A percentile compares a stretch with the other conserved stretches of the same genome.
Conservation (phyloP, 176 grass and related monocot species). For the Calamus simplicifolius region DNA sequence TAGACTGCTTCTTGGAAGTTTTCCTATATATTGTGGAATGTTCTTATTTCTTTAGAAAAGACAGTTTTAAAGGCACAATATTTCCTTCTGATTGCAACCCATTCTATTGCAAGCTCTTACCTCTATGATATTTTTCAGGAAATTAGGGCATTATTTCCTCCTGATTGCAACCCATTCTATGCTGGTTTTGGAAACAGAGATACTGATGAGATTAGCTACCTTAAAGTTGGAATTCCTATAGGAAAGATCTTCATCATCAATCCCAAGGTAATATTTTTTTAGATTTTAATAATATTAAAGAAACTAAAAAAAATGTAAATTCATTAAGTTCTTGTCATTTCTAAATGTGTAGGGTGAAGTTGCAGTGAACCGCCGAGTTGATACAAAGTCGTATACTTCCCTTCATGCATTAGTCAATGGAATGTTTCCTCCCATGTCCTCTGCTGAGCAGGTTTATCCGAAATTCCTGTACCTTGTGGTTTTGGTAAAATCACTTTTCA, state of each 20-base stretch:
- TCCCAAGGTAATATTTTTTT: conserved; percentile 53
- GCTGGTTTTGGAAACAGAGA: conserved; percentile 96
- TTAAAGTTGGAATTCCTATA: conserved; percentile 90
- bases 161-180: conserved; percentile 88
- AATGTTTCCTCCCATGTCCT: conserved; percentile 81
- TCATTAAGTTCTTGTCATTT: neutral
- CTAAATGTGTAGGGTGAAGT: conserved; percentile 60
- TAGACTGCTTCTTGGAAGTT: too few relatives aligned
- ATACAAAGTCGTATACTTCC: conserved; percentile 84
- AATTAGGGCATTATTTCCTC: conserved; percentile 83
- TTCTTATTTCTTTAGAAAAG: too few relatives aligned
- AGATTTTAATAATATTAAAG: neutral
- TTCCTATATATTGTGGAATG: too few relatives aligned
- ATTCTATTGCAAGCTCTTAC: too few relatives aligned
- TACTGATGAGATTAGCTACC: conserved; percentile 91
- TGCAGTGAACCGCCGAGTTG: conserved; percentile 70
- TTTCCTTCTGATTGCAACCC: neutral
- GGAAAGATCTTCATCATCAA: conserved; percentile 99
- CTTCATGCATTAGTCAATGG: conserved; percentile 80
- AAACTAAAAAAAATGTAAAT: neutral
- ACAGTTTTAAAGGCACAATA: neutral
- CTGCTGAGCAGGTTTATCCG: conserved; percentile 53
- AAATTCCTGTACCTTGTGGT: too few relatives aligned
- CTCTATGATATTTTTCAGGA: conserved; percentile 35
- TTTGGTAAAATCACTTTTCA: too few relatives aligned